These are phyloP conservation scores for Arachnomyces sp. DNA, from an alignment of 2,329 filamentous ascomycete species.

Conservation along the genomic window DNA sequence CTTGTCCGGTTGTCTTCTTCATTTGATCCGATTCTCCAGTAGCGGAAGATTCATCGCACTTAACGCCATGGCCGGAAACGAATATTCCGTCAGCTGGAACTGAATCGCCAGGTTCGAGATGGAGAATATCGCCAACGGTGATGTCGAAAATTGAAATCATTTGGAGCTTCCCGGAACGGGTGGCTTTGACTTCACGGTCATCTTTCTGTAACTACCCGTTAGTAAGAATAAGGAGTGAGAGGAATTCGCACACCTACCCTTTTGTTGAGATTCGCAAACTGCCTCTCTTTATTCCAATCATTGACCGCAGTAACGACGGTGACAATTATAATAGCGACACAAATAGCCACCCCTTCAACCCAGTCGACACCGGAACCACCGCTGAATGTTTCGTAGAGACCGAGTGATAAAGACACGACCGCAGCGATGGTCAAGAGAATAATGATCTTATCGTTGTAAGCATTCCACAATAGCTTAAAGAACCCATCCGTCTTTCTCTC, in stretches of 20 bases:
- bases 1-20: constrained; percentile 56
- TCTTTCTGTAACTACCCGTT: constrained; percentile 45
- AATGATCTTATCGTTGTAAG: constrained; percentile 67
- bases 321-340: constrained; percentile 58
- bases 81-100: constrained; percentile 65
- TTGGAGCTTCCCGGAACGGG: constrained; percentile 58
- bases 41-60: constrained; percentile 66
- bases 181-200: constrained; percentile 58
- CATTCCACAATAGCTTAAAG: constrained; percentile 56
- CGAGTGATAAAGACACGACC: constrained; percentile 59
- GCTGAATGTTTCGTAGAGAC: constrained; percentile 60
- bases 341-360: constrained; percentile 62
- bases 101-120: constrained; percentile 62
- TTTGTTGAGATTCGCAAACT: constrained; percentile 56
- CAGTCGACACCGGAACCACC: constrained; percentile 49
- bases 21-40: constrained; percentile 68
- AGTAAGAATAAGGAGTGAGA: constrained; percentile 1
- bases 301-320: constrained; percentile 57
- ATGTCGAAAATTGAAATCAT: constrained; percentile 61
- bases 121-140: constrained; percentile 61
- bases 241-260: constrained; percentile 22
- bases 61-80: constrained; percentile 57
- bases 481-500: constrained; percentile 57
- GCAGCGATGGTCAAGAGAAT: constrained; percentile 63
- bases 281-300: constrained; percentile 61